phyloP scores from a whole-genome alignment of 2,329 filamentous ascomycete genomes.

The Ceratocystis papillata region DNA sequence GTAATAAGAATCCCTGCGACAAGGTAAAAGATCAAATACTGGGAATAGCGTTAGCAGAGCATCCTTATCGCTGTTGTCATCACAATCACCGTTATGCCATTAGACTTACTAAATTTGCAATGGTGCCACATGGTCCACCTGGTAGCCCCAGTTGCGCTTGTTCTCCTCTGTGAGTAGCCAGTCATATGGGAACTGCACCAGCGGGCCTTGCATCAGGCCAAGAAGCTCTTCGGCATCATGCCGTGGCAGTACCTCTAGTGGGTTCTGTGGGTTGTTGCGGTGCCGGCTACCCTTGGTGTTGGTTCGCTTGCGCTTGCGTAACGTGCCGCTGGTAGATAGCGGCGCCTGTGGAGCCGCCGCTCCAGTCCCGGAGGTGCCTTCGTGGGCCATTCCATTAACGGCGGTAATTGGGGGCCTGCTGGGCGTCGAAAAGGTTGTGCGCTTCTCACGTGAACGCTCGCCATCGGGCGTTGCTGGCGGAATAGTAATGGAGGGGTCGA shows the following conservation, averaged over 20 bases:
- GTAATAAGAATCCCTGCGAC: not conserved
- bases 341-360: conserved; percentile 5
- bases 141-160: conserved; percentile 92
- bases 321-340: conserved; percentile 34
- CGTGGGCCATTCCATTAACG: not conserved
- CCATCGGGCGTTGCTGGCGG: conserved; percentile 20
- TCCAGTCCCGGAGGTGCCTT: not conserved
- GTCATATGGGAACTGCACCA: conserved; percentile 91
- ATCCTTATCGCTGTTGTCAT: not conserved
- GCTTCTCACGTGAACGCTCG: conserved; percentile 35
- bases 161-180: conserved; percentile 88
- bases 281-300: conserved; percentile 59
- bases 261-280: conserved; percentile 39
- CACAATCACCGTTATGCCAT: not conserved
- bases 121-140: conserved; percentile 89
- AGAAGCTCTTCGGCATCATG: conserved; percentile 73
- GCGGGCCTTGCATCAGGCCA: conserved; percentile 69
- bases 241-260: conserved; percentile 63
- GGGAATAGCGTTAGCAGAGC: not conserved
- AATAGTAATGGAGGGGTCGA: conserved; percentile 33
- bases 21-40: not conserved
- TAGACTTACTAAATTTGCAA: conserved; percentile 83
- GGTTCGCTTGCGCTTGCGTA: conserved; percentile 53
- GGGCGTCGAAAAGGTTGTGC: conserved; percentile 45
- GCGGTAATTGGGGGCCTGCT: conserved; percentile 38